Base-by-base conservation (phyloP, 805 yeast species). In the Blastobotrys americana region DNA sequence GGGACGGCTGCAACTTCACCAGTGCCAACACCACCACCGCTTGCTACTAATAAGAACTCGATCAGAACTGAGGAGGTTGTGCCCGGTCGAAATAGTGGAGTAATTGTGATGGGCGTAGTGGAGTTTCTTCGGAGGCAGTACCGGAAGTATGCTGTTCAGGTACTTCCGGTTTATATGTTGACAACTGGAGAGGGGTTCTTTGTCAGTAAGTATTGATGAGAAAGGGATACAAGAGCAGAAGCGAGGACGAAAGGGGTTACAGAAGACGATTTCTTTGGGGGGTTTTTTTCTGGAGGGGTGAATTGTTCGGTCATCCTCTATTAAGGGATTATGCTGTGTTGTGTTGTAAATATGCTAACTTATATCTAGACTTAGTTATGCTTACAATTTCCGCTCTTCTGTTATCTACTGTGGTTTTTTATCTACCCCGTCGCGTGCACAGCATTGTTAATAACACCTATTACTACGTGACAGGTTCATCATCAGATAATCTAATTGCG, bases 131-230 rank as follows among this genome's bases (percentile, higher is more conserved):
- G 31, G 31, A 8, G 31, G 31, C 8, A 8, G 31, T 25, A 25
- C 31, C 31, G 31, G 31, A 8, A 25, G 10, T 49, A 48, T 34
- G 8, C 42, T 3, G n/a, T 49, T 13, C 50, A 51, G 41, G 33
- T 45, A 18, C 17, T 43, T 5, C 55, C 55, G 9, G 8, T 43
- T 10, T 45, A 47, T 33, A 49, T 51, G 46, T 17, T 51, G 52
- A 51, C 51, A 13, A 6, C 9, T 9, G 37, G 23, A 9, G 55
- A 51, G 33, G 31, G 21, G n/a, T 17, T 23, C 13, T 20, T 41
- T n/a, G 18, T 45, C 18, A 41, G 53, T 50, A 47, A 13, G 55
- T 49, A 18, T 6, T 19, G n/a, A n/a, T n/a, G n/a, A n/a, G n/a
- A n/a, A n/a, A n/a, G n/a, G n/a, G n/a, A n/a, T n/a, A n/a, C n/a